Evolutionary conservation across 1,284 basidiomycete species (phyloP), one percentile per base, ranked within the genome.

Genomic region (Lentinus polychrous): DNA sequence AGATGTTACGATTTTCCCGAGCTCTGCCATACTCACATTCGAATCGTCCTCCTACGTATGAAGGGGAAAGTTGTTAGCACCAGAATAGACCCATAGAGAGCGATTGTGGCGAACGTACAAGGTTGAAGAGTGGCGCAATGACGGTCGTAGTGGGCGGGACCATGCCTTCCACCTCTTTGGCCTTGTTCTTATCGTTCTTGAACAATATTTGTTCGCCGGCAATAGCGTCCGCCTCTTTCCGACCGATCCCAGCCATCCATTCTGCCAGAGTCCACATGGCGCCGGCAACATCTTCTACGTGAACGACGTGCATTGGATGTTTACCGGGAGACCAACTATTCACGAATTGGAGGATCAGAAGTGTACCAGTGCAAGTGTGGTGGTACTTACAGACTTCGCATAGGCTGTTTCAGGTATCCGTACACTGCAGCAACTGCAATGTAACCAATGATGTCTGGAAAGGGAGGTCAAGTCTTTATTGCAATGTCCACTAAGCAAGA

Each of bases 401-500:
- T 90, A 3, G 91, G 88, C 59, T 89, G 84, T 59, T 88, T 81
- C 61, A 89, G 72, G 62, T 88, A 83, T 14, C 86, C 82, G 64
- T 94, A 94, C 15, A 92, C 83, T 35, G 88, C 81, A n/a, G 79
- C 86, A 2, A 90, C 81, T 0, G 85, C 84, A 43, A 91, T 77
- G 38, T 81, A 79, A 3, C 81, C 76, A 24, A 85, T 70, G 52
- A 86, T 81, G 15, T 43, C 46, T 52, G 38, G 17, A 11, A 20
- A 8, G 75, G 63, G 22, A 46, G n/a, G 35, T 15, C 49, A 44
- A 40, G 27, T 24, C 15, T 31, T 12, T 24, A 43, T 8, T 36
- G n/a, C 12, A 41, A 23, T 1, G 10, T 12, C 7, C 5, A 43
- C 46, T 18, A 18, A 44, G 49, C 52, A 27, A 5, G 3, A 1